Evolutionary conservation across 2,329 filamentous ascomycete genomes (phyloP), one percentile per base, ranked within the genome.

Genomic region (Apiospora marii): DNA sequence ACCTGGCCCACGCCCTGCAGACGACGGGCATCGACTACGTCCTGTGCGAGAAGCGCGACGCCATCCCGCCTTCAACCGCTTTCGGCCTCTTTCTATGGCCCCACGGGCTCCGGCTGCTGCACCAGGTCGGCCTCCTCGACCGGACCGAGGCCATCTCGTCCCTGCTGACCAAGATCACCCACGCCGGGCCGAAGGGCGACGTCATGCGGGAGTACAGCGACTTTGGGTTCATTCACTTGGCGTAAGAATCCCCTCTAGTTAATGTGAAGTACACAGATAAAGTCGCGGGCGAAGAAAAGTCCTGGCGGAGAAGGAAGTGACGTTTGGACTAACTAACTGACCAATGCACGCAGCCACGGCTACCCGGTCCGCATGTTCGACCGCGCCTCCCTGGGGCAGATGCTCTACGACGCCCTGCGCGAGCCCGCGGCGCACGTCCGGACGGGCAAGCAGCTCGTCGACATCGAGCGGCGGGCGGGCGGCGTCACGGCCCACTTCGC

Each of bases 61-160:
- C 37, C 19, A 71, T 71, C 37, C 70, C 44, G 67, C 58, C 48
- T 3, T 6, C 43, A 16, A 48, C 44, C 0, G 44, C 44, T 58
- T 48, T 68, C 12, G 70, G 70, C 37, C 12, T 71, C 41, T 67
- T 49, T 19, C 37, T 71, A n/a, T 37, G 27, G 70, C 70, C 70
- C 44, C 58, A 71, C 5, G 70, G 34, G 14, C 8, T 53, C 14
- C n/a, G 70, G n/a, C 48, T 71, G 24, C 44, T 71, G 24, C 70
- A 71, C 30, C 70, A 71, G 70, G 24, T 71, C 41, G 70, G 70
- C 16, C 34, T 71, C 27, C 27, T 71, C 13, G 58, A 71, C 34
- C 48, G 37, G 19, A 41, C 69, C n/a, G 48, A 61, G 30, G 44
- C 34, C 30, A 44, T 70, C 24, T 53, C 49, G 37, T 43, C 37